Evolutionary conservation across 169 alveolate genomes (phyloP), one percentile per base, ranked within the genome.

Genomic region (Fabrea salina): DNA sequence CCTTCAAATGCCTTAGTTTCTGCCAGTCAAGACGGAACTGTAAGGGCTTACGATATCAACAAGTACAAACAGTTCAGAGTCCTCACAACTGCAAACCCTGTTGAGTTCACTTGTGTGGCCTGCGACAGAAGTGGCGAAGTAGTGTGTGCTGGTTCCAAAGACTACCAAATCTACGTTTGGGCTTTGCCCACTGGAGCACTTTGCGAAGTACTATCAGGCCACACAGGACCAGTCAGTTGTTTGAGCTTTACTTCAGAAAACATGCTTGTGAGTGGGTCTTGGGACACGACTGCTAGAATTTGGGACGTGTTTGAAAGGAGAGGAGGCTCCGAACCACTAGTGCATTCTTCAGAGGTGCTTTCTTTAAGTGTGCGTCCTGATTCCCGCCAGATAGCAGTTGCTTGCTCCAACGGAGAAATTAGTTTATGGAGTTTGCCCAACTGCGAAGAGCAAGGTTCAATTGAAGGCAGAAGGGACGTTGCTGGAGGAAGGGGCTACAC

Each of bases 21-120:
- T 0, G 96, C 99, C 6, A 94, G 99, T 4, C 86, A 95, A 58
- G 99, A 98, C 86, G 99, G 99, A 13, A 96, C 99, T 11, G 97
- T 98, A 13, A 92, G 99, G 70, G 99, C 99, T 16, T 97, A 91
- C 83, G 99, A 98, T 78, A 89, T 97, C 66, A 90, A 95, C 51
- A 91, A 98, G 82, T 97, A 96, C 88, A 85, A 92, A 61, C 92
- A 94, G 82, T 96, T 96, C 72, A 82, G 97, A 72, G 91, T 94
- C n/a, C 83, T 96, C 78, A 92, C 98, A 57, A 56, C 92, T 58
- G 85, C 89, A 56, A 83, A 82, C 47, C 91, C 86, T 53, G 96
- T 96, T 13, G 98, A 98, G 89, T 97, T 98, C 86, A 86, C 95
- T 30, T 95, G 98, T 71, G 92, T 98, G 47, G 97, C 98, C 27